These are phyloP conservation scores for Solanum raphanifolium DNA, from an alignment of 257 asterid genomes.

Conservation along the genomic window DNA sequence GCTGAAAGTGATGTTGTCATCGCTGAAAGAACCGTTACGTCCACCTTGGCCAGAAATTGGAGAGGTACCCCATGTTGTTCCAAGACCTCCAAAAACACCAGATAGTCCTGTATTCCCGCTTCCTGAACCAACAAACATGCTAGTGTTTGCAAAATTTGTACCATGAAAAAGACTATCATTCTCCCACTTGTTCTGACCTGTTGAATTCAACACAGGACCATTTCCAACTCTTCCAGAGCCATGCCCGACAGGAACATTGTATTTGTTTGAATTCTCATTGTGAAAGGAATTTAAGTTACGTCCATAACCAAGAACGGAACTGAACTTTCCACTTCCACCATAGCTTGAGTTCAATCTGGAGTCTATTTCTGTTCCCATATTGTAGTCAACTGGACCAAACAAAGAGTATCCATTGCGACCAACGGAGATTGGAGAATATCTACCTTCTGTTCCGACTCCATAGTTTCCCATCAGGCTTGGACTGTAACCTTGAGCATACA, in stretches of 20 bases:
- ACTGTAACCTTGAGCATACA: slow-evolving; percentile 38
- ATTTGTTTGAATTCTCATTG: slow-evolving; percentile 37
- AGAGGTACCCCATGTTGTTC: slow-evolving; percentile 59
- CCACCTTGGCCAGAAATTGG: slow-evolving; percentile 37
- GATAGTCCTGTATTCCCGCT: slow-evolving; percentile 28
- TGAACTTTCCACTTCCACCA: slow-evolving; percentile 35
- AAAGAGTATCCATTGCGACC: slow-evolving; percentile 60
- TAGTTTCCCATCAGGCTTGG: slow-evolving; percentile 38
- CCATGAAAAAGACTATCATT: slow-evolving; percentile 26
- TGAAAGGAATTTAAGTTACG: slow-evolving; percentile 37
- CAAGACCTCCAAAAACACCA: slow-evolving; percentile 42
- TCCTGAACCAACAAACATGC: slow-evolving; percentile 32
- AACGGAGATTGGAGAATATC: slow-evolving; percentile 48
- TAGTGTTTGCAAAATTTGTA: slow-evolving; percentile 20
- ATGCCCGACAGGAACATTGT: slow-evolving; percentile 29
- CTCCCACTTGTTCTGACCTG: slow-evolving; percentile 43
- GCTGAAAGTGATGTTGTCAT: slow-evolving; percentile 23
- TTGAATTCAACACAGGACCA: slow-evolving; percentile 35
- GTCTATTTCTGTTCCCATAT: slow-evolving; percentile 35
- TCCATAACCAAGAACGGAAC: slow-evolving; percentile 37
- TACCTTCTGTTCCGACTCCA: slow-evolving; percentile 48
- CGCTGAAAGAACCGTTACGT: slow-evolving; percentile 24
- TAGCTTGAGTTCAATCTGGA: slow-evolving; percentile 38
- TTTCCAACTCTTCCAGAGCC: slow-evolving; percentile 30
- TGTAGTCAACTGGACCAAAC: slow-evolving; percentile 34